phyloP scores from a whole-genome alignment of 31 red algal genomes.

The Odonthalia washingtoniensis region DNA sequence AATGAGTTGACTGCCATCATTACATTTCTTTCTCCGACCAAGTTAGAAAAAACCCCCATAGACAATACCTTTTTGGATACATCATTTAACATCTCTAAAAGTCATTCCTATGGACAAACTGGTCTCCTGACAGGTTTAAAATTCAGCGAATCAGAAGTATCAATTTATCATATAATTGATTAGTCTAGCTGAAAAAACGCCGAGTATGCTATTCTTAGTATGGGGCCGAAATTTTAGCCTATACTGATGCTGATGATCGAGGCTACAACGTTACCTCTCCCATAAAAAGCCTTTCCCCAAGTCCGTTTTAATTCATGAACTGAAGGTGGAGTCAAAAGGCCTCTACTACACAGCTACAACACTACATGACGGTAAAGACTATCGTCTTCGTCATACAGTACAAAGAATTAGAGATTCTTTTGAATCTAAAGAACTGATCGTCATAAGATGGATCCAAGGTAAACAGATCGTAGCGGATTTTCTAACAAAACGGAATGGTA shows the following conservation, averaged over 20 bases:
- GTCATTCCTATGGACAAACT: not conserved
- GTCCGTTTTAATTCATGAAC: not conserved
- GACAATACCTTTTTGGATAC: not conserved
- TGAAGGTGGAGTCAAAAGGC: slow-evolving; percentile 28
- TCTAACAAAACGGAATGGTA: slow-evolving; percentile 16
- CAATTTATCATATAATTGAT: slow-evolving; percentile 26
- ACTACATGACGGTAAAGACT: slow-evolving; percentile 39
- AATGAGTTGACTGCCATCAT: not conserved
- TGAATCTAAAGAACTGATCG: not conserved
- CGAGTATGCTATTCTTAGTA: slow-evolving; percentile 12
- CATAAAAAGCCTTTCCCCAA: not conserved
- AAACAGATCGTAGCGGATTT: slow-evolving; percentile 23
- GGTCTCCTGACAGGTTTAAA: not conserved
- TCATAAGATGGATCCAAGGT: slow-evolving; percentile 26
- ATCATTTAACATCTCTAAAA: slow-evolving; percentile 21
- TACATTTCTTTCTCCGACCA: not conserved
- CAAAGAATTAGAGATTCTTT: slow-evolving; percentile 20
- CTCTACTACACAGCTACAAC: slow-evolving; percentile 19
- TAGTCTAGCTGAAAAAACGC: slow-evolving; percentile 10
- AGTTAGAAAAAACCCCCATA: not conserved
- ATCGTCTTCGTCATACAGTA: slow-evolving; percentile 26
- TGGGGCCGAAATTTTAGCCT: slow-evolving; percentile 36
- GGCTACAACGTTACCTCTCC: not conserved
- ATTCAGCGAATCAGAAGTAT: not conserved
- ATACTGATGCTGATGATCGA: too few relatives aligned